These are phyloP conservation scores for Rosa lucieae DNA, from an alignment of 306 rosid genomes.

Conservation along the genomic window DNA sequence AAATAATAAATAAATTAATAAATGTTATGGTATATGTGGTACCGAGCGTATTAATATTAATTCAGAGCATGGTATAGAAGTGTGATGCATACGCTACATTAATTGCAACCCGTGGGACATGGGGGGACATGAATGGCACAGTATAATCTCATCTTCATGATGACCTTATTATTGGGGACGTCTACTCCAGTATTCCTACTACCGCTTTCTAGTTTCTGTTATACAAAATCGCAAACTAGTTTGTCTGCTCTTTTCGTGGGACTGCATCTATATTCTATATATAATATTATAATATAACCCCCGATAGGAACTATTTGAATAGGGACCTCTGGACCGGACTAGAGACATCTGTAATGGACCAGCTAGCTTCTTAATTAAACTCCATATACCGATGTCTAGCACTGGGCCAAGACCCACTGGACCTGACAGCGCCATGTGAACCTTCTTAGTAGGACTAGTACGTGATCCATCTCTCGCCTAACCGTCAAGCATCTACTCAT, in stretches of 20 bases:
- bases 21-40: not conserved
- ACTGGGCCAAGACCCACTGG: conserved; percentile 5
- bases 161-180: not conserved
- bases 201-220: not conserved
- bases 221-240: not conserved
- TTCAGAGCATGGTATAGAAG: not conserved
- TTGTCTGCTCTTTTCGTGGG: not conserved
- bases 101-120: not conserved
- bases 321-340: not conserved
- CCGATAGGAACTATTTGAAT: not conserved
- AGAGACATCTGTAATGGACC: not conserved
- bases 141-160: not conserved
- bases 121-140: not conserved
- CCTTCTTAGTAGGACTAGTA: not conserved
- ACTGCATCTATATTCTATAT: not conserved
- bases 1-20: not conserved
- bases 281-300: not conserved
- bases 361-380: not conserved
- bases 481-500: not conserved
- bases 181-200: not conserved
- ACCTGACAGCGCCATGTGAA: not conserved
- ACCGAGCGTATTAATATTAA: not conserved
- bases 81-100: not conserved
- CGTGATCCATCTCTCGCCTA: not conserved
- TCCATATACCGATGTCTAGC: not conserved